A percentile compares a stretch with the other conserved stretches of the same genome.
Evolutionary conservation across 148 eudicot genomes (phyloP).

Genomic region (Rhododendron vialii): DNA sequence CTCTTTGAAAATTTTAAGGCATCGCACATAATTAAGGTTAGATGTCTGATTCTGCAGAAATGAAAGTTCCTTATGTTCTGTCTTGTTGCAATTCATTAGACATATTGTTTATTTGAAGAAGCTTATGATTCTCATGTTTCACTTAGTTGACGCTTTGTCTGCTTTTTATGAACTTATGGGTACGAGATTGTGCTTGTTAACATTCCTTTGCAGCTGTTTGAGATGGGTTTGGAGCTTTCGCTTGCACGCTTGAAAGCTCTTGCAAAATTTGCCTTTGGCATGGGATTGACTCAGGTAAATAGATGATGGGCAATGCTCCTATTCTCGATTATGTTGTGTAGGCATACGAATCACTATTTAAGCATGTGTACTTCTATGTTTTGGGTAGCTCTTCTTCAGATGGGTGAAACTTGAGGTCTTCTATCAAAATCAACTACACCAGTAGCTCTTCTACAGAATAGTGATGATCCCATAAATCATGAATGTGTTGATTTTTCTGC

Average conservation of each 20-base stretch:
- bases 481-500: neutral
- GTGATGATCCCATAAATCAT: neutral
- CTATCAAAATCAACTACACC: neutral
- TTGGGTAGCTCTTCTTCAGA: neutral
- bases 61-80: neutral
- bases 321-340: neutral
- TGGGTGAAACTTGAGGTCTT: neutral
- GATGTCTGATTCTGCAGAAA: slow-evolving; percentile 1
- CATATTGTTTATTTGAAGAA: neutral
- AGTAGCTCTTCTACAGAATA: neutral
- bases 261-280: slow-evolving; percentile 93
- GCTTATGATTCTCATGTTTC: neutral
- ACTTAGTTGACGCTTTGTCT: neutral
- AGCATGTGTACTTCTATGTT: neutral
- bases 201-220: slow-evolving; percentile 68
- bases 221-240: slow-evolving; percentile 99
- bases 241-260: slow-evolving; percentile 91
- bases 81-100: slow-evolving; percentile 4
- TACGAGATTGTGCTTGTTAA: neutral
- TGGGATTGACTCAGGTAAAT: slow-evolving; percentile 88
- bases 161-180: neutral
- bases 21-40: neutral
- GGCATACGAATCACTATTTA: neutral
- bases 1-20: neutral
- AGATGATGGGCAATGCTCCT: neutral